A percentile compares a stretch with the other conserved stretches of the same genome.
These are phyloP conservation scores for Fusarium domesticum DNA, from an alignment of 2,329 filamentous ascomycete species.

Conservation along the genomic window DNA sequence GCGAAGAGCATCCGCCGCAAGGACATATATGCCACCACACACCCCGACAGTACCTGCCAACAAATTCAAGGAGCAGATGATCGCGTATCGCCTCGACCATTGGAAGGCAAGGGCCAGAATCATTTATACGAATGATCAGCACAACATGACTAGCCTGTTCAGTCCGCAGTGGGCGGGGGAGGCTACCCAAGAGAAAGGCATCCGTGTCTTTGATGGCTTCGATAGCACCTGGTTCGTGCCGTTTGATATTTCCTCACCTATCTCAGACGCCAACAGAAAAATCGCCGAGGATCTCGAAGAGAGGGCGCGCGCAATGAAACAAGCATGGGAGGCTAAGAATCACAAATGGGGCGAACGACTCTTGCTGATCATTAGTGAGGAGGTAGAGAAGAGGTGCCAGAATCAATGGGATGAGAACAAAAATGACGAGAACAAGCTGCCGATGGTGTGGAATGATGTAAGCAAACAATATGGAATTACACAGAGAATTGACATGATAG, in stretches of 20 bases:
- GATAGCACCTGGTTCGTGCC: conserved; percentile 25
- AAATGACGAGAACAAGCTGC: neutral
- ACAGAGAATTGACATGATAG: conserved; percentile 15
- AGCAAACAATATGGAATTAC: conserved; percentile 1
- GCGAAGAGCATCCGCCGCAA: neutral
- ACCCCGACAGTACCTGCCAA: conserved; percentile 1
- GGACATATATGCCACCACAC: neutral
- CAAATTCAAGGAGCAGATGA: conserved; percentile 20
- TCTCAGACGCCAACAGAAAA: conserved; percentile 10
- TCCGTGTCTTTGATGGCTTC: conserved; percentile 24
- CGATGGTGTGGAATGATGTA: conserved; percentile 14
- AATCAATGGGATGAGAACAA: conserved; percentile 17
- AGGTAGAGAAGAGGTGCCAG: conserved; percentile 13
- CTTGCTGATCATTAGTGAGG: conserved; percentile 10
- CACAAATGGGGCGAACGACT: neutral
- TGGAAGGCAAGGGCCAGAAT: conserved; percentile 20
- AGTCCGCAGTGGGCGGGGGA: conserved; percentile 13
- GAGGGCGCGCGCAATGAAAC: conserved; percentile 5
- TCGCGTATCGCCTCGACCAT: conserved; percentile 16
- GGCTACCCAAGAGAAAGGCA: conserved; percentile 3
- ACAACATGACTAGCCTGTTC: conserved; percentile 21
- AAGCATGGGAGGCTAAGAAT: neutral
- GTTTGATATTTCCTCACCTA: conserved; percentile 8
- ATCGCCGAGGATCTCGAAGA: conserved; percentile 8
- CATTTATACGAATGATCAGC: conserved; percentile 15